phyloP scores from a whole-genome alignment of 768 basidiomycete species.

The Chalciporus piperatus region DNA sequence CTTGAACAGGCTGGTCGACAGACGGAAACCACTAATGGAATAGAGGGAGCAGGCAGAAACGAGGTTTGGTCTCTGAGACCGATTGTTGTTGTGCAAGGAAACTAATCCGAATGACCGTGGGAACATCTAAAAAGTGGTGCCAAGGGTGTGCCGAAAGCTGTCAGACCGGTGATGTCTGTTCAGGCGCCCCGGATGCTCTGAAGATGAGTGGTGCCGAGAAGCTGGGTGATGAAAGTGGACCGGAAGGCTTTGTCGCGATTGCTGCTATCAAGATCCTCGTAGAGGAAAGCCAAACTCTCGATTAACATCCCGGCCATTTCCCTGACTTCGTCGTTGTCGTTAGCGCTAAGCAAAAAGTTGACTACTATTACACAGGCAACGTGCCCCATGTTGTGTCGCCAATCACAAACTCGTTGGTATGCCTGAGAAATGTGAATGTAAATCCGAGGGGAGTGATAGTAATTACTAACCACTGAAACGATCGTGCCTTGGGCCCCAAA shows the following conservation, averaged over 20 bases:
- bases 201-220: background rate
- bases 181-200: background rate
- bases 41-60: no score
- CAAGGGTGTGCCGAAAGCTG: no score
- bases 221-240: slow-evolving; percentile 1
- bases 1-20: no score
- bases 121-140: no score
- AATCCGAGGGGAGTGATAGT: no score
- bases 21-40: no score
- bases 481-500: no score
- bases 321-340: background rate
- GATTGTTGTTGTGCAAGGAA: no score
- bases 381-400: slow-evolving; percentile 1
- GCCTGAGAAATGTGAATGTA: background rate
- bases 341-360: background rate
- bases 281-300: background rate
- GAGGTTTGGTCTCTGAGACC: no score
- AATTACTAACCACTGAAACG: no score
- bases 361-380: slow-evolving; percentile 1
- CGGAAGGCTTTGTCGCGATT: background rate
- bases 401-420: background rate
- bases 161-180: no score
- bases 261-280: background rate
- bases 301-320: background rate
- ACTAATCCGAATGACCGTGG: no score